Evolutionary conservation across 441 rosid species (phyloP).

Genomic region (Metrosideros polymorpha): DNA sequence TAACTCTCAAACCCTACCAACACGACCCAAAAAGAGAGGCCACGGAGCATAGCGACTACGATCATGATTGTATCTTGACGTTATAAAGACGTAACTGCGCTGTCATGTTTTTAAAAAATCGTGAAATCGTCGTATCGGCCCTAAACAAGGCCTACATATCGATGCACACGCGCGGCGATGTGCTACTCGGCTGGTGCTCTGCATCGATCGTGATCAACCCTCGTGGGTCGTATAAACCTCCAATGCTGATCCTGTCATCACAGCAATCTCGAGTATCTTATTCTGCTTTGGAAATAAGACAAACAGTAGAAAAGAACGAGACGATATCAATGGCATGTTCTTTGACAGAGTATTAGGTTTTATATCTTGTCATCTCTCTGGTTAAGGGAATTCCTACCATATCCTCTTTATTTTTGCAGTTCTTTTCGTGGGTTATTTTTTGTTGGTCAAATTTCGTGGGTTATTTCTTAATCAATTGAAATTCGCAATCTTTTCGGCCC

Average conservation of each 20-base stretch:
- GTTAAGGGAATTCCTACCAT: neutral
- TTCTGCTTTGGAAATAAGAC: neutral
- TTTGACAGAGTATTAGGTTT: neutral
- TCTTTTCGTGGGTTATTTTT: neutral
- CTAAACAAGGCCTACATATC: neutral
- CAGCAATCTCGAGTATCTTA: neutral
- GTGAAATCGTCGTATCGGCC: neutral
- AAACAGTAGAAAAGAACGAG: neutral
- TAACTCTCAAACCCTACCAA: neutral
- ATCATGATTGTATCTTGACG: neutral
- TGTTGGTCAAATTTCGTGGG: too few species aligned
- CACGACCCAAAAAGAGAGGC: neutral
- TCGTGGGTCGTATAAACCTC: too few species aligned
- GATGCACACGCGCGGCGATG: neutral
- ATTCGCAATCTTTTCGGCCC: neutral
- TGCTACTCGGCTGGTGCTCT: neutral
- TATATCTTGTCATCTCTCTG: neutral
- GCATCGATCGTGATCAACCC: neutral
- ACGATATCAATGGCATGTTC: neutral
- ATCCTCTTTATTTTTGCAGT: neutral
- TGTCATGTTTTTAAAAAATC: neutral
- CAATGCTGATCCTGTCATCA: neutral
- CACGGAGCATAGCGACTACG: accelerated
- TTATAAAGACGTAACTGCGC: neutral
- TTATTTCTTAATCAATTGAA: neutral